Percentiles rank a stretch among this genome's conserved stretches.
Evolutionary conservation across 139 green algal genomes (phyloP).

Genomic region (Picochlorum sp.): DNA sequence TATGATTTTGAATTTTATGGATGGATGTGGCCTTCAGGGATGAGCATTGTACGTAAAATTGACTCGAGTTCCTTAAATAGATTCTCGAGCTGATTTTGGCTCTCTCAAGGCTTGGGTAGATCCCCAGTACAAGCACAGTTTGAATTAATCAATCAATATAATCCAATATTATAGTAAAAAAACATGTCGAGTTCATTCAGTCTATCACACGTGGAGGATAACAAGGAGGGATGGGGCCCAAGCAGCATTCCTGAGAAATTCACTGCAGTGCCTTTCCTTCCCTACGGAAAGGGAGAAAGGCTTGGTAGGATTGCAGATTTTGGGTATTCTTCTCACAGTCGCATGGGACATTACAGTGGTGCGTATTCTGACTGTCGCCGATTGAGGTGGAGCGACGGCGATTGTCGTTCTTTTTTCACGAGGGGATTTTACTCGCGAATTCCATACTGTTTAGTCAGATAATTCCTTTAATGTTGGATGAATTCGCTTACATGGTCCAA

Average conservation of each 20-base stretch:
- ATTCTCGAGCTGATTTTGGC: too few species aligned
- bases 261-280: conserved; percentile 88
- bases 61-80: too few species aligned
- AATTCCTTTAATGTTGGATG: neutral
- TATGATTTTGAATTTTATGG: too few species aligned
- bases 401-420: too few species aligned
- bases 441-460: neutral
- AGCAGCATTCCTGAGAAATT: conserved; percentile 69
- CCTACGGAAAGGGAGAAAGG: conserved; percentile 87
- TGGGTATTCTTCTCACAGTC: conserved; percentile 1
- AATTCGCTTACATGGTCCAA: neutral
- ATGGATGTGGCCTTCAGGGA: too few species aligned
- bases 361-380: neutral
- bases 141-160: too few species aligned
- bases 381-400: neutral
- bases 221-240: conserved; percentile 81
- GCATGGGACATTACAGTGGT: conserved; percentile 10
- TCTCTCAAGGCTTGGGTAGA: too few species aligned
- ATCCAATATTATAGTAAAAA: too few species aligned
- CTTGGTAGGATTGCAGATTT: conserved; percentile 68
- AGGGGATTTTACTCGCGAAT: conserved; percentile 10
- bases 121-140: too few species aligned
- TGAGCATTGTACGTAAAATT: too few species aligned
- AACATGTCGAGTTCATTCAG: too few species aligned
- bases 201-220: conserved; percentile 63